Conservation (phyloP, 352 stramenopile species). For the Blastocystis sp. region DNA sequence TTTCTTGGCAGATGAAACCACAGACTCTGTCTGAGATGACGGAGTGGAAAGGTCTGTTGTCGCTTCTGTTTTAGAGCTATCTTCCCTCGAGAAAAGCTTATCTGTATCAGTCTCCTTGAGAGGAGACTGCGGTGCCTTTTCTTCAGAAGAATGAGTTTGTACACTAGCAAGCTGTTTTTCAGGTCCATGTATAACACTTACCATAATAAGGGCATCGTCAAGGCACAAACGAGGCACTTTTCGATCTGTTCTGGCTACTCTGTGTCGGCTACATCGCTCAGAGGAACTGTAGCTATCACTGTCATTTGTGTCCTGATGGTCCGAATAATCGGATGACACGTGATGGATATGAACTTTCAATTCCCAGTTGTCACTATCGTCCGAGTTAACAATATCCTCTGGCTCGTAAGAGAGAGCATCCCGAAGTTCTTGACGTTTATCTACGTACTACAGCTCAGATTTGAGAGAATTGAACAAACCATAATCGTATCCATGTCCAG, state of each 20-base stretch:
- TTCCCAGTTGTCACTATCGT: conserved; percentile 41
- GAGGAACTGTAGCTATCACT: not conserved
- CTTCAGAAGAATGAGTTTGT: not conserved
- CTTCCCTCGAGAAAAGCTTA: not conserved
- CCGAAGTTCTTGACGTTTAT: not conserved
- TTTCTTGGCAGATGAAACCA: not conserved
- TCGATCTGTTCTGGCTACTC: not conserved
- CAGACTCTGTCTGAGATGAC: not conserved
- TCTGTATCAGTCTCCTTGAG: not conserved
- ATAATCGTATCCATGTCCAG: conserved; percentile 34
- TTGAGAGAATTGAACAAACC: not conserved
- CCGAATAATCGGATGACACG: not conserved
- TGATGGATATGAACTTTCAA: not conserved
- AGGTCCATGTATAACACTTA: not conserved
- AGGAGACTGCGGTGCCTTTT: not conserved
- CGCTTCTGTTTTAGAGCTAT: too few species aligned
- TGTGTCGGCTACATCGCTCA: not conserved
- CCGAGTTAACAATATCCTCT: not conserved
- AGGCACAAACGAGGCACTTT: conserved; percentile 1
- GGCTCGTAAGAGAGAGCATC: not conserved
- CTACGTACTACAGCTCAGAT: conserved; percentile 14
- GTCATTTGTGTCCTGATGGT: not conserved
- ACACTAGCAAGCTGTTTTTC: not conserved
- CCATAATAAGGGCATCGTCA: conserved; percentile 56
- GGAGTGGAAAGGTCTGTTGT: not conserved